Evolutionary conservation across 1,139 yeast species (phyloP), one percentile per base, ranked within the genome.

Genomic region (Wickerhamiella pararugosa): DNA sequence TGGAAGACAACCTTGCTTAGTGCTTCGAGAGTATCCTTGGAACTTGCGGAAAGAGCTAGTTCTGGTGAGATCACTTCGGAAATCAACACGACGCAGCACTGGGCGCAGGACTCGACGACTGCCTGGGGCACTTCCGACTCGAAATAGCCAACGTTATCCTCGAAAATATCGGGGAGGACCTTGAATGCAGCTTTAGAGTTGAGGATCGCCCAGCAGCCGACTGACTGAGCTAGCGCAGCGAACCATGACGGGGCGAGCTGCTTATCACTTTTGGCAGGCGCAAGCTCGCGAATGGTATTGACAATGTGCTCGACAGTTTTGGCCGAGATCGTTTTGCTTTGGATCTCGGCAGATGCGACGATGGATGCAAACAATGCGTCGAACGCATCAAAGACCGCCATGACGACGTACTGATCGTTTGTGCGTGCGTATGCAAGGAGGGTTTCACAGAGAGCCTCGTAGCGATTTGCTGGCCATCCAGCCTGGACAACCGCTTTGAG

Each of bases 201-300:
- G 47, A 79, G 66, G 11, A 61, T 59, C 10, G 87, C 66, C 56
- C 76, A 83, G 5, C 87, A 71, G 42, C 76, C 75, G 49, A 81
- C 67, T 38, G 92, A 94, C 55, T 84, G 86, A 6, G 96, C 93
- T 34, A 90, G 73, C 26, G 86, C 94, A 1, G 96, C 94, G 41
- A 86, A 71, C 98, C 98, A 90, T 7, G 95, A 74, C 11, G 93
- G 95, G 10, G 92, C 84, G 51, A 90, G 70, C 59, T 84, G 87
- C 35, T 79, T 68, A 56, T 90, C 98, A 52, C 79, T 80, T 27
- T 73, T 59, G 1, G 93, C 70, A 5, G 98, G 98, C 51, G 77
- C 78, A 55, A 87, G 68, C 47, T 81, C 83, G 52, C 83, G 72
- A 39, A 90, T 76, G 34, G 81, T 71, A 52, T 79, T 75, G 47